A percentile compares a stretch with the other conserved stretches of the same genome.
Conservation (phyloP, 495 filamentous ascomycete species). For the Podospora tetraspora region DNA sequence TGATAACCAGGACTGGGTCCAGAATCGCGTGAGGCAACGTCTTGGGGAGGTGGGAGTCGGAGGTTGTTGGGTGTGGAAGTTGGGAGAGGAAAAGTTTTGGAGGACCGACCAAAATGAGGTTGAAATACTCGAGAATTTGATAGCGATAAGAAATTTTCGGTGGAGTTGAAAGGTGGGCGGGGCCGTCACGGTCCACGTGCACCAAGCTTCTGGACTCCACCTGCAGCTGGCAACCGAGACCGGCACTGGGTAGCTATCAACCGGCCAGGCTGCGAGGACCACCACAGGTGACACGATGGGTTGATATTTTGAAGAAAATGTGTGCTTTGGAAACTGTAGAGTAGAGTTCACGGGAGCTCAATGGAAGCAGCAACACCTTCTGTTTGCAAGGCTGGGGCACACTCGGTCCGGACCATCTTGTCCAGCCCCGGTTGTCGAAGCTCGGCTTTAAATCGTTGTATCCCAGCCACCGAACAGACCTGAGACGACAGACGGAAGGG, state of each 20-base stretch:
- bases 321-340: not conserved
- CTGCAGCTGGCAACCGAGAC: not conserved
- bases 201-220: not conserved
- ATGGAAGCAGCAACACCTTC: not conserved
- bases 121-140: conserved; percentile 8
- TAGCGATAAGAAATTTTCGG: conserved; percentile 8
- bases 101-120: conserved; percentile 1
- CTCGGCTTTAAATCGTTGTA: not conserved
- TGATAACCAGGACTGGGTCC: not conserved
- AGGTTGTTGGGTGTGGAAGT: not conserved
- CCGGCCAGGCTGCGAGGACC: not conserved
- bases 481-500: not conserved
- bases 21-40: not conserved
- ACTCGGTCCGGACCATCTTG: not conserved
- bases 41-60: not conserved
- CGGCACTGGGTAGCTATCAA: not conserved
- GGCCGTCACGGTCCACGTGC: not conserved
- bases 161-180: conserved; percentile 1
- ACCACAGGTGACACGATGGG: not conserved
- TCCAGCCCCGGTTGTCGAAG: not conserved
- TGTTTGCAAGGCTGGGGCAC: not conserved
- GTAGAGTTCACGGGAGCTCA: not conserved
- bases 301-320: not conserved
- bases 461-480: not conserved
- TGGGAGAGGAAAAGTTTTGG: not conserved